Base-by-base conservation (phyloP, 345 rosid species). In the Cardiospermum halicacabum region DNA sequence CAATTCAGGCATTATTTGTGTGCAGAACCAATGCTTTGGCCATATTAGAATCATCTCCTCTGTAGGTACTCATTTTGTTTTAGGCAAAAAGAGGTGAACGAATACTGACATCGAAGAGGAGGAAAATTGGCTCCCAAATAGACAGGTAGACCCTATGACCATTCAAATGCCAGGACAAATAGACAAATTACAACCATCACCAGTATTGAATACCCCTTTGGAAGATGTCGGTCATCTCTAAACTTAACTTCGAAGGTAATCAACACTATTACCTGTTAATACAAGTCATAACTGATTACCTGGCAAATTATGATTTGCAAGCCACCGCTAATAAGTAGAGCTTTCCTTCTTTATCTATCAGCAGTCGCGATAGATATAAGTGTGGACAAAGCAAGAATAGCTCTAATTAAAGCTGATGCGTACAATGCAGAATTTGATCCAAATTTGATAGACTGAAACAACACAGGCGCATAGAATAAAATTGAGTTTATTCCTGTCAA, bases 141-240 rank as follows among this genome's bases (percentile, higher is more conserved):
- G 0, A 97, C 99, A 0, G 91, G 80, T 1, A 92, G 95, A 21
- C 99, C 99, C 97, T 97, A 94, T 18, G 99, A 94, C 91, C 92
- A 94, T 60, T 95, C 99, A 11, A 94, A 94, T 0, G 96, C 97
- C 8, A 84, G 19, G 4, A 91, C 99, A 68, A 94, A 94, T 6
- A 88, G 80, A 73, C 99, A 91, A 3, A 90, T 69, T 73, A 91
- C 81, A 3, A 68, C 64, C 37, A 94, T 96, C n/a, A 94, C 89
- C 39, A 84, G 21, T 7, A 78, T 65, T 7, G 95, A 87, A 78
- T 77, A 85, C 3, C 80, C 80, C 76, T 85, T 85, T 11, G 99
- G 76, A 32, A 94, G 78, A 5, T 72, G 84, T 79, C 85, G 78
- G 37, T 77, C 75, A 64, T 82, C 75, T 25, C 92, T 89, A n/a